phyloP scores from a whole-genome alignment of 306 rosid species.

The Vigna angularis region DNA sequence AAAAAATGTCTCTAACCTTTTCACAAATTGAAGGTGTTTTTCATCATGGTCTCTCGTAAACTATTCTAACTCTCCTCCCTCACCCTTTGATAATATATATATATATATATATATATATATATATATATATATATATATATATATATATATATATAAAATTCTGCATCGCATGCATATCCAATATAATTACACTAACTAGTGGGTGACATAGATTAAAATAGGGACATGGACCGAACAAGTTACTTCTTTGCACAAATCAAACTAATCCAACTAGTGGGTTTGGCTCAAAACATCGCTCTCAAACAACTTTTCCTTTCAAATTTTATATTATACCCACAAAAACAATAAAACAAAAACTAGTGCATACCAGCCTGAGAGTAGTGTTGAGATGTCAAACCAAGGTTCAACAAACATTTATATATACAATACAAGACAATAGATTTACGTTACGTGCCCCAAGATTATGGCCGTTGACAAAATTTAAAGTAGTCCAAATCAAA shows the following conservation, averaged over 20 bases:
- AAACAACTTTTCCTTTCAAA: background rate
- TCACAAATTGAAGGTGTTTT: too few species aligned
- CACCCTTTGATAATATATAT: background rate
- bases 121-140: too few species aligned
- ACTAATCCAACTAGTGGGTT: background rate
- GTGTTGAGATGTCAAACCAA: conserved; percentile 4
- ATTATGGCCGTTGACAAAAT: background rate
- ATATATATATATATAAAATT: background rate
- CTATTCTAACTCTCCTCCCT: background rate
- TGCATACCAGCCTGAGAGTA: background rate
- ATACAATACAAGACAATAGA: background rate
- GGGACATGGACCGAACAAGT: conserved; percentile 2
- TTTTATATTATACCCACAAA: background rate
- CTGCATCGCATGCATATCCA: background rate
- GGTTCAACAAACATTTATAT: background rate
- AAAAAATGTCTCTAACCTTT: too few species aligned
- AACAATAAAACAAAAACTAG: conserved; percentile 5
- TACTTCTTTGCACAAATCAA: background rate
- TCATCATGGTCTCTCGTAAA: background rate
- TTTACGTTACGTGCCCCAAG: conserved; percentile 10
- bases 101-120: too few species aligned
- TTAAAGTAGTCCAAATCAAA: conserved; percentile 12
- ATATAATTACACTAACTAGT: background rate
- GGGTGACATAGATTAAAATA: background rate
- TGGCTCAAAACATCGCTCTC: background rate